phyloP scores from a whole-genome alignment of 176 grass and related monocot species.

The Lolium rigidum region DNA sequence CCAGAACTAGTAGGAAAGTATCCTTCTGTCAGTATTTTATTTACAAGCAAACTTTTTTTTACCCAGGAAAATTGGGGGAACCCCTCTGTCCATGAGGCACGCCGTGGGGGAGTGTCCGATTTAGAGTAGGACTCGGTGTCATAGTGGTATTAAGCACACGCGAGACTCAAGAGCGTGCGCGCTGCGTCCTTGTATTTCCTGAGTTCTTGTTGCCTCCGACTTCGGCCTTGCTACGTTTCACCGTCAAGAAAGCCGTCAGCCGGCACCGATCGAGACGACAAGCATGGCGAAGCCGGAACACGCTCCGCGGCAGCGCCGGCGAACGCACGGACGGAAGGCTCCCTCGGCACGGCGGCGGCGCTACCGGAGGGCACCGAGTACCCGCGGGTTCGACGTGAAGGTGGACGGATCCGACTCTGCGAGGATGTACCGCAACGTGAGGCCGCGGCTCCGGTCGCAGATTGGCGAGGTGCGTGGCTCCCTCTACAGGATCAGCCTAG shows the following conservation, averaged over 20 bases:
- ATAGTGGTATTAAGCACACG: not conserved
- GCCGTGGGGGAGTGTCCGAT: not conserved
- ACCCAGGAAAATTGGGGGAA: no score
- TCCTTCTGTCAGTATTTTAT: no score
- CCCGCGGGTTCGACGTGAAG: not conserved
- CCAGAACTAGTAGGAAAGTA: no score
- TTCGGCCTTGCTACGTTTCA: not conserved
- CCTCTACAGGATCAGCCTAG: not conserved
- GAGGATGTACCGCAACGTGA: not conserved
- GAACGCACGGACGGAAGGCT: not conserved
- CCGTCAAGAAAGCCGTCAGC: not conserved
- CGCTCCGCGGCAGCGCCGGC: not conserved
- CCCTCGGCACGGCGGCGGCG: not conserved
- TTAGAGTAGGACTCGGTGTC: not conserved
- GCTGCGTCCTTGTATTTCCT: not conserved
- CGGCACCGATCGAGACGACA: slow-evolving; percentile 19
- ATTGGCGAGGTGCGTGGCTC: slow-evolving; percentile 34
- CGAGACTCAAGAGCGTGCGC: not conserved
- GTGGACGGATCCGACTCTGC: not conserved
- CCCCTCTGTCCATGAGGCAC: not conserved
- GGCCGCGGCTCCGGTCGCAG: slow-evolving; percentile 29
- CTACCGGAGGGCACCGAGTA: not conserved
- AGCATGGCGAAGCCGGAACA: not conserved
- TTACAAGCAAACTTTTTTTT: no score
- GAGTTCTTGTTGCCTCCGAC: not conserved